Evolutionary conservation across 805 yeast species (phyloP).

Genomic region (Wickerhamia fluorescens): DNA sequence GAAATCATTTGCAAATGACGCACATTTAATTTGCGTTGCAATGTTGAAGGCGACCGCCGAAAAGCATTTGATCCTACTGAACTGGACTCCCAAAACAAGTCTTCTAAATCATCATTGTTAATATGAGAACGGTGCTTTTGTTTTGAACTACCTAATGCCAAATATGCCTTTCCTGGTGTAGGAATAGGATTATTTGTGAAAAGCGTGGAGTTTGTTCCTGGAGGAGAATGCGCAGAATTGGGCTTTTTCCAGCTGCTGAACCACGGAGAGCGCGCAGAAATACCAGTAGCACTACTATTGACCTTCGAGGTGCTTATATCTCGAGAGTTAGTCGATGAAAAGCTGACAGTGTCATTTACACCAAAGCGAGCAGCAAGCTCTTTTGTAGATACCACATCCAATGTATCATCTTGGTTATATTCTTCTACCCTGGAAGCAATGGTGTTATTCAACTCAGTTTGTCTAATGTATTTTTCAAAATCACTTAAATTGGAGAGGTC

Average conservation of each 20-base stretch:
- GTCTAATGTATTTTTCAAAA: conserved; percentile 24
- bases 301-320: too few species aligned
- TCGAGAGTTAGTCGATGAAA: background rate
- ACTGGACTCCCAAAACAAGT: too few species aligned
- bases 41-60: conserved; percentile 4
- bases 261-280: too few species aligned
- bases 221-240: too few species aligned
- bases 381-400: conserved; percentile 17
- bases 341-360: conserved; percentile 6
- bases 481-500: conserved; percentile 28
- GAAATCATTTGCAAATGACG: conserved; percentile 75
- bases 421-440: conserved; percentile 12
- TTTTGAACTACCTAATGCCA: conserved; percentile 2
- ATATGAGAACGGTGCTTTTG: conserved; percentile 5
- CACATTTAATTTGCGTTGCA: conserved; percentile 55
- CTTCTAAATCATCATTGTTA: too few species aligned
- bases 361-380: conserved; percentile 24
- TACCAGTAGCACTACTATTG: too few species aligned
- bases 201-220: conserved; percentile 4
- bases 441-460: conserved; percentile 27
- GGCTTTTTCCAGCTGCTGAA: background rate
- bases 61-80: too few species aligned
- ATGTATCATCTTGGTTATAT: conserved; percentile 15
- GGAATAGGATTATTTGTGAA: conserved; percentile 1
- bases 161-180: conserved; percentile 3